Evolutionary conservation across 2,329 filamentous ascomycete species (phyloP), one percentile per base, ranked within the genome.

Genomic region (Annulohypoxylon truncatum): DNA sequence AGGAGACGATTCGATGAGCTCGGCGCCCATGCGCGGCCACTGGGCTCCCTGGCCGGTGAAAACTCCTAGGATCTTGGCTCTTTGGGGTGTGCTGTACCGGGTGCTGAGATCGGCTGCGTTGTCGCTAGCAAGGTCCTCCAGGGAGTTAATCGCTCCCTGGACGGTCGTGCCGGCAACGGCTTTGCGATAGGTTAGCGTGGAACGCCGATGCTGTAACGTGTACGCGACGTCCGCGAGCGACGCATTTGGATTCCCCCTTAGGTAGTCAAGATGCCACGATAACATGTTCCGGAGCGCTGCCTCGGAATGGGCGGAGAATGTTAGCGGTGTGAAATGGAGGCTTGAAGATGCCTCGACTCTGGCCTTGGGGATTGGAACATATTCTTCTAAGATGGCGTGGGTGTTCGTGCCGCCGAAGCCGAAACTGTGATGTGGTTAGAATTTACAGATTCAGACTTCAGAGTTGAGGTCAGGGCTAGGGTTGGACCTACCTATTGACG

Each of bases 11-110:
- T 59, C 20, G 9, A 76, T 33, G 2, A 76, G 47, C 8, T 71
- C 48, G 0, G 24, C n/a, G 0, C 71, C 76, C 74, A 77, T 76
- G 0, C 46, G 22, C 1, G 72, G 35, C 73, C 73, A 78, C 44
- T 78, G 77, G 0, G 76, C 76, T 3, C 77, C 76, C 50, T 79
- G 6, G 65, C 40, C 26, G 2, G 24, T 18, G 10, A 56, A 56
- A 6, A 56, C 28, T 13, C 53, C 53, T 1, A 56, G 28, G 28
- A 47, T 35, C 24, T 54, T 54, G 26, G 15, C 40, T 38, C 20
- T 40, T 3, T 65, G 35, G 13, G 9, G 46, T 18, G 24, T 44
- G 20, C 5, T 7, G 15, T 28, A 58, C 18, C 47, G 48, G 26
- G 13, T 29, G 22, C 29, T 15, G 3, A 53, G 31, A 20, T 54